These are phyloP conservation scores for Metarhizium guizhouense DNA, from an alignment of 2,329 filamentous ascomycete species.

Conservation along the genomic window DNA sequence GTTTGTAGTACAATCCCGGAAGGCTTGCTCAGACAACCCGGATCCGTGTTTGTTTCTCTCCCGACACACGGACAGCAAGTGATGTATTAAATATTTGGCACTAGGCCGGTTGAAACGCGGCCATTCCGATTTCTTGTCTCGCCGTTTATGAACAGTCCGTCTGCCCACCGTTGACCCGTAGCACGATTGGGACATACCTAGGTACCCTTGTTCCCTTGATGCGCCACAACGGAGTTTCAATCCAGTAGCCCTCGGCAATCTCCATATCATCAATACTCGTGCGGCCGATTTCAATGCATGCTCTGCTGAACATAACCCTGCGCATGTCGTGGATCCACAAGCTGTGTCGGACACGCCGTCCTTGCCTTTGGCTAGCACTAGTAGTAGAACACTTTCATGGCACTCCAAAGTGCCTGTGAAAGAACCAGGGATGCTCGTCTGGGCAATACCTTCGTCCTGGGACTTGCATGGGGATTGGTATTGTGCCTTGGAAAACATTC, in stretches of 20 bases:
- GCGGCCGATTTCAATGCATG: conserved; percentile 3
- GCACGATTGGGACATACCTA: neutral
- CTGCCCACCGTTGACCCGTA: neutral
- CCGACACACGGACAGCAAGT: neutral
- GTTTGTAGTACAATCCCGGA: neutral
- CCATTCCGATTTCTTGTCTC: neutral
- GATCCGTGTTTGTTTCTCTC: neutral
- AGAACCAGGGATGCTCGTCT: conserved; percentile 35
- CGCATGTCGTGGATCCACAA: conserved; percentile 1
- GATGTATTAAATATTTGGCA: neutral
- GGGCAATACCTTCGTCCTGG: conserved; percentile 44
- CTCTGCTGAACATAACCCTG: conserved; percentile 6
- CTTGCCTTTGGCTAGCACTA: neutral
- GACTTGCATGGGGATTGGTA: conserved; percentile 56
- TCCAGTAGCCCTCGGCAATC: neutral
- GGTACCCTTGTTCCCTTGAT: neutral
- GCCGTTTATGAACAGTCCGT: neutral
- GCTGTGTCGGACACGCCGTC: neutral
- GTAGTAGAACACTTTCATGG: neutral
- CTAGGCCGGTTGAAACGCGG: neutral
- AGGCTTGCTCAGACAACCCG: neutral
- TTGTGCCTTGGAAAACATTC: conserved; percentile 39
- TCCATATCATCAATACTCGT: neutral
- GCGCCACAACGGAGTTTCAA: conserved; percentile 2
- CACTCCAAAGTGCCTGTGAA: conserved; percentile 16